phyloP scores from a whole-genome alignment of 805 yeast species.

The Kluyveromyces wickerhamii region DNA sequence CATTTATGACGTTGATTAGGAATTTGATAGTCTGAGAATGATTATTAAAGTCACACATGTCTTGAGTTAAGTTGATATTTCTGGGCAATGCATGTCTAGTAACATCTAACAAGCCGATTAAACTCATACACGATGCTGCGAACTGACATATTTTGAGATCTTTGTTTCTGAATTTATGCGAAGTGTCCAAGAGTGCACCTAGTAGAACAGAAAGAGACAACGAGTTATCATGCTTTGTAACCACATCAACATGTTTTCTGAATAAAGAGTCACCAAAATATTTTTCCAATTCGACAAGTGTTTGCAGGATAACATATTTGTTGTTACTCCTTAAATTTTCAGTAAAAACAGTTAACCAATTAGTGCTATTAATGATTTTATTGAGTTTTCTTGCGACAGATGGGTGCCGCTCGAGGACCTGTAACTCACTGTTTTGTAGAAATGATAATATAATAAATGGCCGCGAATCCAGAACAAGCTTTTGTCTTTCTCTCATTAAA shows the following conservation, averaged over 20 bases:
- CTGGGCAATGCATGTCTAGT: constrained; percentile 40
- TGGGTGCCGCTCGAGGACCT: constrained; percentile 39
- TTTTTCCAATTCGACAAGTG: constrained; percentile 51
- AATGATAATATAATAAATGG: constrained; percentile 56
- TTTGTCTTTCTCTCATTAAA: constrained; percentile 18
- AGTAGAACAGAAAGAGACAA: constrained; percentile 38
- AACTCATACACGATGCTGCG: constrained; percentile 64
- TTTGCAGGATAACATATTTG: constrained; percentile 62
- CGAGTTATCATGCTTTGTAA: constrained; percentile 29
- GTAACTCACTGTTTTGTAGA: constrained; percentile 51
- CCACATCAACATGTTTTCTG: constrained; percentile 40
- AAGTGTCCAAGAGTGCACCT: constrained; percentile 46
- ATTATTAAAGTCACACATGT: constrained; percentile 56
- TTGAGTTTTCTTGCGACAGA: constrained; percentile 44
- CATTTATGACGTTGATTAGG: constrained; percentile 55
- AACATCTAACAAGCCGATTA: constrained; percentile 70
- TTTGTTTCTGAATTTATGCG: constrained; percentile 45
- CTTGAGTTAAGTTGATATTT: constrained; percentile 31
- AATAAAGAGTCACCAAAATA: constrained; percentile 32
- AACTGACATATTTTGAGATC: constrained; percentile 44
- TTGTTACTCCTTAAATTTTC: constrained; percentile 23
- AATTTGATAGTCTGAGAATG: constrained; percentile 57
- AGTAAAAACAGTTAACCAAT: constrained; percentile 22
- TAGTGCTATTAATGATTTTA: constrained; percentile 18
- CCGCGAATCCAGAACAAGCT: constrained; percentile 15